Base-by-base conservation (phyloP, 345 rosid species). In the Populus tremula region DNA sequence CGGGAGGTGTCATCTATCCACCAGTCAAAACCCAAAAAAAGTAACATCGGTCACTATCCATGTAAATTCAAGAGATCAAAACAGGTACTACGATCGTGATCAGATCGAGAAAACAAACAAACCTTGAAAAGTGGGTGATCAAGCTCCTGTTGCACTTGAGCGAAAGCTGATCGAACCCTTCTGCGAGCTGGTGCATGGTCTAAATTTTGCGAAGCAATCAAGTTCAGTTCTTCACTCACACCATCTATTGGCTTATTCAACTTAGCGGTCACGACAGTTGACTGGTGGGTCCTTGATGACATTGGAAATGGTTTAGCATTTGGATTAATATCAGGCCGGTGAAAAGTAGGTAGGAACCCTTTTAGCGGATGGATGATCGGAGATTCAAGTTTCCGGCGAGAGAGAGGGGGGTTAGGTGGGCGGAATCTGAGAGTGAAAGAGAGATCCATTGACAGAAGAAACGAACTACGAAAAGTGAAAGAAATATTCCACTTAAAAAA, bases 101-200 rank as follows among this genome's bases (percentile, higher is more conserved):
- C 73, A 14, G 62, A 38, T 35, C 47, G 59, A 9, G 43, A 33
- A 29, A 8, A 20, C 6, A 54, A 54, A 79, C 80, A 23, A 20
- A 90, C 98, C 97, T 91, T 91, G 82, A 93, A 92, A 76, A 95
- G 81, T 72, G 90, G 89, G 79, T 95, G 99, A 84, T 93, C 99
- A 69, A 95, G 93, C 81, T 87, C 88, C 79, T 64, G 90, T 66
- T 91, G 97, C 39, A 86, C 87, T 64, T 88, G 84, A 61, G 27
- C 6, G 71, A 95, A 95, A 77, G 99, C 97, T 11, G 91, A 88
- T 43, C 97, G 97, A 39, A 88, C 91, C 69, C 67, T 72, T 64
- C 99, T 82, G 59, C 99, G 87, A 71, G 91, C 89, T 5, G 91
- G 87, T 64, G 96, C 97, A 74, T 89, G 85, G 81, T 91, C 98